A percentile compares a stretch with the other conserved stretches of the same genome.
Conservation (phyloP, 306 rosid species). For the Cucumis melo region DNA sequence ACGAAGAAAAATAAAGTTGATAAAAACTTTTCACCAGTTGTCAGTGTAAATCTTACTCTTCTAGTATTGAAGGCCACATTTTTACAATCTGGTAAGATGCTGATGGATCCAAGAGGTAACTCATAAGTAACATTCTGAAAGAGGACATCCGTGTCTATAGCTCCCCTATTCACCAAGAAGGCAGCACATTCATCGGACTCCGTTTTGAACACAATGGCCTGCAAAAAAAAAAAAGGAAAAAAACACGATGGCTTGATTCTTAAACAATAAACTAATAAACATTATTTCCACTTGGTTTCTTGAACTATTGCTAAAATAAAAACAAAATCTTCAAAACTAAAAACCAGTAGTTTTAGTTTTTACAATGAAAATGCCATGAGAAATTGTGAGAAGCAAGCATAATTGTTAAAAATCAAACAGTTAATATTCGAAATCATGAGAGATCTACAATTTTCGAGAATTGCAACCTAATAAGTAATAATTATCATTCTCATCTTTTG, state of each 20-base stretch:
- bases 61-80: constrained; percentile 24
- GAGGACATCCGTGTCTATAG: constrained; percentile 7
- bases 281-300: too few species aligned
- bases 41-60: constrained; percentile 8
- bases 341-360: too few species aligned
- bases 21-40: background rate
- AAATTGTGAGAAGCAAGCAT: too few species aligned
- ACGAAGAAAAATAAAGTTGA: background rate
- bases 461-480: background rate
- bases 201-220: constrained; percentile 24
- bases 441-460: background rate
- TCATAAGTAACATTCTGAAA: constrained; percentile 13
- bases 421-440: background rate
- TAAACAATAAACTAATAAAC: too few species aligned
- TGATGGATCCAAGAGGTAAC: constrained; percentile 18
- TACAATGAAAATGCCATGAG: too few species aligned
- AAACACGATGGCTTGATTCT: too few species aligned
- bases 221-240: too few species aligned
- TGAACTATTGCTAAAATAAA: too few species aligned
- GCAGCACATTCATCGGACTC: constrained; percentile 29
- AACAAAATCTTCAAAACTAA: too few species aligned
- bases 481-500: background rate
- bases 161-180: constrained; percentile 26
- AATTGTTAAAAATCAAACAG: too few species aligned
- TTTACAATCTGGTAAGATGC: constrained; percentile 34